Base-by-base conservation (phyloP, 805 yeast genomes). In the Sugiyamaella americana region DNA sequence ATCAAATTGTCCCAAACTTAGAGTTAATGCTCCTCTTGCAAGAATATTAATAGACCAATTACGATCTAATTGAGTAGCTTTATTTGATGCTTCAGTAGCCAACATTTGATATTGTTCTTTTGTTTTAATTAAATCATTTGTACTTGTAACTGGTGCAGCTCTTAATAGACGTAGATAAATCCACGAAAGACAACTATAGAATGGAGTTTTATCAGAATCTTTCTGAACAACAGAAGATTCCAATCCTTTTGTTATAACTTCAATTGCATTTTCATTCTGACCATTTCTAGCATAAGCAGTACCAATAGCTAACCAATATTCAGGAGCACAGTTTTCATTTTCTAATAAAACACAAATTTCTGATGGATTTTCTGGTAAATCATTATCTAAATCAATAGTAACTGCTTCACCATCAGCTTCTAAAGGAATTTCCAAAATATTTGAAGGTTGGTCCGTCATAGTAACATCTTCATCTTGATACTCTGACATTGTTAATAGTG, bases 251-350 rank as follows among this genome's bases (percentile, higher is more conserved):
- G 72, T 67, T 21, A 83, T 72, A 35, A 88, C 81, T 47, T 74
- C 76, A 34, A 75, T 63, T 4, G 95, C 85, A 42, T 82, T 88
- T 2, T 70, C 71, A 11, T 75, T 56, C 57, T 75, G 75, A 2
- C 75, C 78, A 41, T 74, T 75, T 44, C 79, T 72, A 35, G 84
- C 80, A 62, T 88, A 93, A 0, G 93, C 95, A 49, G 80, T 58
- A 42, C 95, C 89, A 51, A 89, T 80, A 19, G 83, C 75, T 17
- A 87, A 66, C 98, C 98, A 93, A 66, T 80, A 86, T 59, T 82
- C 80, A 46, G 75, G 71, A 19, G 76, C 79, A 42, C 91, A 82
- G 47, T 76, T 78, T 67, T 93, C 98, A 54, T 84, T 86, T 51
- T 84, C 83, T 52, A 93, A 70, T 51, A 91, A 75, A 22, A 78